Evolutionary conservation across 1,284 basidiomycete genomes (phyloP), one percentile per base, ranked within the genome.

Genomic region (Microbotryum lychnidis-dioicae): DNA sequence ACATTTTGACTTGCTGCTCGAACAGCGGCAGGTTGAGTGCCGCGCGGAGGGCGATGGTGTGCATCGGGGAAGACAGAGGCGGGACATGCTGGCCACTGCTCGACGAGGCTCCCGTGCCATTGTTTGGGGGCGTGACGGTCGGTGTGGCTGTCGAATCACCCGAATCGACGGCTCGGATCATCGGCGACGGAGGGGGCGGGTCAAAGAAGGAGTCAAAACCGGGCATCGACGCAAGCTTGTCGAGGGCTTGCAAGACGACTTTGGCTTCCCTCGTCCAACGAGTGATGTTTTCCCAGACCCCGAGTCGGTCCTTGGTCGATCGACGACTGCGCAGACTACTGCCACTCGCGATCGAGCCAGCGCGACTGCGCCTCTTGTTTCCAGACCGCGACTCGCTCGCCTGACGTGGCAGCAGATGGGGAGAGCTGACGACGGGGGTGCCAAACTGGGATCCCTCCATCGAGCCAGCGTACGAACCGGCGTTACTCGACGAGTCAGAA

Each of bases 11-110:
- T 64, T 82, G 80, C 47, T 75, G 71, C 69, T 78, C 76, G 74
- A 91, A 89, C n/a, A 71, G 69, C 45, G 82, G 80, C 47, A 91
- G 76, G 73, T 88, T 79, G 66, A 90, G 76, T 60, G 78, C 76
- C 63, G 73, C 70, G 18, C 70, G 60, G 12, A 67, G 47, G 8
- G 56, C 53, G 42, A 67, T 47, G 20, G 61, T 64, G 6, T 51
- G 54, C 16, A 47, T 27, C 0, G 60, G 60, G 7, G 61, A 62
- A 4, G 58, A 50, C 25, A 68, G 61, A 7, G 64, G 60, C 3
- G 56, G 50, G 12, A 61, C 47, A 56, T 63, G 61, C 18, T 54
- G 16, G 14, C 44, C 46, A n/a, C 21, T 37, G 14, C 27, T 21
- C 27, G 16, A 18, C n/a, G 16, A 18, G 9, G 37, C 20, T 21